A percentile compares a stretch with the other conserved stretches of the same genome.
Evolutionary conservation across 1,284 basidiomycete species (phyloP).

Genomic region (Somion occarium): DNA sequence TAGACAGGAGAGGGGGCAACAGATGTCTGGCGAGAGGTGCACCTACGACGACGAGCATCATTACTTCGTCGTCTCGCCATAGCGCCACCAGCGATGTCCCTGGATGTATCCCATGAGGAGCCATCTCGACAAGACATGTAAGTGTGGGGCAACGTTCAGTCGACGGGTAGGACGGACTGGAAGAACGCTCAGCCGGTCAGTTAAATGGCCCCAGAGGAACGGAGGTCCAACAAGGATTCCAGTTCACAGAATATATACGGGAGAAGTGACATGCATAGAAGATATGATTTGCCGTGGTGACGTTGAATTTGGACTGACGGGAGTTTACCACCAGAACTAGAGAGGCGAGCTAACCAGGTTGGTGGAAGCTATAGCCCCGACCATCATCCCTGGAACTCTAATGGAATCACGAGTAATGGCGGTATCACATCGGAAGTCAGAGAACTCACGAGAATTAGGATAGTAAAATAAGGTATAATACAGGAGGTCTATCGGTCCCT

Average conservation of each 20-base stretch:
- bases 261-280: slow-evolving; percentile 1
- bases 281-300: slow-evolving; percentile 12
- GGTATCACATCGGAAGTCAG: slow-evolving; percentile 3
- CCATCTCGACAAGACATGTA: not conserved
- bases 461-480: not conserved
- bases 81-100: not conserved
- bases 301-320: no score
- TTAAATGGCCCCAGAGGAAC: no score
- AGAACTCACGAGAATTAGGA: not conserved
- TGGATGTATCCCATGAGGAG: no score
- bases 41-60: no score
- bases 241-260: not conserved
- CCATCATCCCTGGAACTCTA: not conserved
- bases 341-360: not conserved
- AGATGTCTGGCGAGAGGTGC: not conserved
- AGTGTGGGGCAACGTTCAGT: not conserved
- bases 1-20: not conserved
- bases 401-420: not conserved
- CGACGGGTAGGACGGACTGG: no score
- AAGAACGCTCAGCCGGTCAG: no score
- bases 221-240: no score
- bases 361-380: slow-evolving; percentile 1
- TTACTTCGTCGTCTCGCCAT: not conserved
- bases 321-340: no score
- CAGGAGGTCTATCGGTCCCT: slow-evolving; percentile 9